Evolutionary conservation across 2,329 filamentous ascomycete genomes (phyloP).

Genomic region (Arthrobotrys musiformis): DNA sequence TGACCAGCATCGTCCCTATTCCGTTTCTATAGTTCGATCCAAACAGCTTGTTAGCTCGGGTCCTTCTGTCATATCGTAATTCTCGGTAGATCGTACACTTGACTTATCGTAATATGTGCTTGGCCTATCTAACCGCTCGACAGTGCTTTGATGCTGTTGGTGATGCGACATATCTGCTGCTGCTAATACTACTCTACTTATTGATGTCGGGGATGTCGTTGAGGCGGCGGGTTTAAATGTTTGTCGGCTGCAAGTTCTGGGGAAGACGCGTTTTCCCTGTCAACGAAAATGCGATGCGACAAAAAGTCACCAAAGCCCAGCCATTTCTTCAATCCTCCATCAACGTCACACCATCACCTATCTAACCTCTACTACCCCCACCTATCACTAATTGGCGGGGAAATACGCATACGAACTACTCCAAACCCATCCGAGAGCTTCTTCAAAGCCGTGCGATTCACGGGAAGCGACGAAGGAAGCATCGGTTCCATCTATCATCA

Average conservation of each 20-base stretch:
- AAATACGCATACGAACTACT: background rate
- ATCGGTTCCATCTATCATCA: background rate
- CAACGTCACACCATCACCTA: conserved; percentile 28
- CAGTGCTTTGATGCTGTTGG: conserved; percentile 69
- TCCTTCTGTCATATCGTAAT: background rate
- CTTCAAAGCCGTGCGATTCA: background rate
- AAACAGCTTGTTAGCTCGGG: conserved; percentile 36
- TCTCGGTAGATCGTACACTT: conserved; percentile 68
- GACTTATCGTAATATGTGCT: conserved; percentile 89
- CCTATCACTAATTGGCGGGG: conserved; percentile 15
- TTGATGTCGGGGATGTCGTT: conserved; percentile 9
- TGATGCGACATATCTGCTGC: conserved; percentile 30
- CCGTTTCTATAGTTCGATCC: conserved; percentile 14
- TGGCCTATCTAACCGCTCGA: conserved; percentile 91
- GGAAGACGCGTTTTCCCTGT: conserved; percentile 54
- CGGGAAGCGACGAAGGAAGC: background rate
- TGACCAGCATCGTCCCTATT: conserved; percentile 61
- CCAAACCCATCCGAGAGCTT: background rate
- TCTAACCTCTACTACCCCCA: conserved; percentile 12
- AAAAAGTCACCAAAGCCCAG: conserved; percentile 28
- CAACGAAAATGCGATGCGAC: conserved; percentile 40
- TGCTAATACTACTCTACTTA: background rate
- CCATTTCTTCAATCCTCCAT: conserved; percentile 28
- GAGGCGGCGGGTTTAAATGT: conserved; percentile 14
- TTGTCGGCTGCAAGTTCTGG: conserved; percentile 35